phyloP scores from a whole-genome alignment of 2,329 filamentous ascomycete species.

The Aspergillus intermedius region DNA sequence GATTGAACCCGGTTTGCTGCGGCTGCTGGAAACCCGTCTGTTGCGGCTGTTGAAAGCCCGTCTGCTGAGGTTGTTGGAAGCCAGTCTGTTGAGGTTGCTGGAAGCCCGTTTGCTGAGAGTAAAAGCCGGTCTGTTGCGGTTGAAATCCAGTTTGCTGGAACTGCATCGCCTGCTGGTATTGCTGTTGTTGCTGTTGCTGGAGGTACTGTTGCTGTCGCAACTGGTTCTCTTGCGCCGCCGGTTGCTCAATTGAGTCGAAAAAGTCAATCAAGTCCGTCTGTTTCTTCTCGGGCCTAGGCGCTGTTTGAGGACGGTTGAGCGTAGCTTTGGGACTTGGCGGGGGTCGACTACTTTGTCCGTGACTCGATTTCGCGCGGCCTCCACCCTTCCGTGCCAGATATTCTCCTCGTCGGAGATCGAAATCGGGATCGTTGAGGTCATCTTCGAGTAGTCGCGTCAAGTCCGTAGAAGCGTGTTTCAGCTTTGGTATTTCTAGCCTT shows the following conservation, averaged over 20 bases:
- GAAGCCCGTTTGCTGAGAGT: constrained; percentile 27
- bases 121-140: constrained; percentile 16
- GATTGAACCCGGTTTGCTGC: constrained; percentile 15
- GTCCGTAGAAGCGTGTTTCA: constrained; percentile 94
- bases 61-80: constrained; percentile 31
- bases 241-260: constrained; percentile 84
- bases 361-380: constrained; percentile 32
- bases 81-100: constrained; percentile 18
- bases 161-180: constrained; percentile 32
- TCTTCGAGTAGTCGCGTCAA: constrained; percentile 85
- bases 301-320: constrained; percentile 21
- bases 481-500: constrained; percentile 85
- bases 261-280: constrained; percentile 76
- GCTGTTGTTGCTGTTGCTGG: constrained; percentile 19
- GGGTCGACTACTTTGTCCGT: constrained; percentile 16
- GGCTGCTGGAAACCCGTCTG: constrained; percentile 20
- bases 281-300: constrained; percentile 27
- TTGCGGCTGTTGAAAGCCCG: constrained; percentile 27
- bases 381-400: constrained; percentile 81
- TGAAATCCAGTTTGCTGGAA: constrained; percentile 29
- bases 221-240: constrained; percentile 47
- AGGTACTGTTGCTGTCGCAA: constrained; percentile 22
- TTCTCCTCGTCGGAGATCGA: constrained; percentile 85
- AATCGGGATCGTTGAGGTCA: constrained; percentile 89
- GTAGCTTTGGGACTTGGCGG: constrained; percentile 21